These are phyloP conservation scores for Monilinia fructicola DNA, from an alignment of 2,329 filamentous ascomycete genomes.

Conservation along the genomic window DNA sequence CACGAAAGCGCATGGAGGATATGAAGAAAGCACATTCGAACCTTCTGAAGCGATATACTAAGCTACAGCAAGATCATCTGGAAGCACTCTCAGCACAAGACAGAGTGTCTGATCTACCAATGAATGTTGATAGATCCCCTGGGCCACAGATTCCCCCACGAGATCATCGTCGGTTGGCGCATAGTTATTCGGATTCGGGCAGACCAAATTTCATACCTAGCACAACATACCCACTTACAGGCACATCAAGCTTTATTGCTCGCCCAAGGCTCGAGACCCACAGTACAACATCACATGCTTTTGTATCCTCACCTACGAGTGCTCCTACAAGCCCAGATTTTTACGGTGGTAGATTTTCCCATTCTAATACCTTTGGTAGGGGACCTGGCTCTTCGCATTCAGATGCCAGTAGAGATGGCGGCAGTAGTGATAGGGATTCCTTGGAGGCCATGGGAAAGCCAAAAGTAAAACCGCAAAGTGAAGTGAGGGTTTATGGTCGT, in stretches of 20 bases:
- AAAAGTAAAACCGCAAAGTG: constrained; percentile 49
- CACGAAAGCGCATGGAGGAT: constrained; percentile 45
- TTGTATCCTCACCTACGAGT: constrained; percentile 10
- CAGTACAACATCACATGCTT: constrained; percentile 2
- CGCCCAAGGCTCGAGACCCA: constrained; percentile 10
- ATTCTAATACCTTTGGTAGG: constrained; percentile 4
- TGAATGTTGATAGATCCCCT: constrained; percentile 16
- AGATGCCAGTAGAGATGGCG: constrained; percentile 14
- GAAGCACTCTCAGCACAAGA: constrained; percentile 4
- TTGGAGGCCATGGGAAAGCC: constrained; percentile 45
- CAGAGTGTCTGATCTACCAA: constrained; percentile 7
- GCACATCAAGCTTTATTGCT: constrained; percentile 12
- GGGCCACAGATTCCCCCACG: background rate
- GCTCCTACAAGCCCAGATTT: constrained; percentile 7
- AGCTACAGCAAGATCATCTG: constrained; percentile 48
- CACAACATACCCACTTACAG: constrained; percentile 1
- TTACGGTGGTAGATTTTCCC: constrained; percentile 18
- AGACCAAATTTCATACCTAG: constrained; percentile 8
- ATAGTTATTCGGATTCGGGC: constrained; percentile 7
- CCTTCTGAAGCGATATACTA: constrained; percentile 51
- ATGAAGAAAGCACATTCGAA: constrained; percentile 53
- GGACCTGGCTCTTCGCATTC: constrained; percentile 18
- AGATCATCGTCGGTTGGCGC: constrained; percentile 13
- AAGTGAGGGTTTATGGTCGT: constrained; percentile 54
- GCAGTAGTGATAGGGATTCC: constrained; percentile 20